A percentile compares a stretch with the other conserved stretches of the same genome.
Evolutionary conservation across 2,329 filamentous ascomycete genomes (phyloP).

Genomic region (Xylogone sp.): DNA sequence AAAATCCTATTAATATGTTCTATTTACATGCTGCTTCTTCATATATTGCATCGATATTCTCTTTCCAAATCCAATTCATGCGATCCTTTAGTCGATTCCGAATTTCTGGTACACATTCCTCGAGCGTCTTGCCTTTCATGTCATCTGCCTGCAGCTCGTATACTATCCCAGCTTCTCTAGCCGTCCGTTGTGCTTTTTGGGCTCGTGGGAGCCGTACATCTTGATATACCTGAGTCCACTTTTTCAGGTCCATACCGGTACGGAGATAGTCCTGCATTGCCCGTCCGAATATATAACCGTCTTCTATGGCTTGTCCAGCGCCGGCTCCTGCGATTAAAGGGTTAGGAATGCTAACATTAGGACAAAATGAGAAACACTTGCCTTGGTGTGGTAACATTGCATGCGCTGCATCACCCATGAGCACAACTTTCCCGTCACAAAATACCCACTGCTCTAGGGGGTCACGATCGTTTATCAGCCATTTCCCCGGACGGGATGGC

Average conservation of each 20-base stretch:
- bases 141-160: conserved; percentile 32
- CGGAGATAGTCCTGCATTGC: background rate
- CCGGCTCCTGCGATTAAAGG: background rate
- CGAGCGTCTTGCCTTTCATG: conserved; percentile 28
- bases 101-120: conserved; percentile 31
- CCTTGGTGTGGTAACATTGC: conserved; percentile 5
- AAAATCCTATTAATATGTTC: too few relatives aligned
- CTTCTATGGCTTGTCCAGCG: background rate
- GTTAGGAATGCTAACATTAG: background rate
- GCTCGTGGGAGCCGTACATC: conserved; percentile 22
- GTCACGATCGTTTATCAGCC: conserved; percentile 1
- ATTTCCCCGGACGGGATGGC: conserved; percentile 1
- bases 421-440: conserved; percentile 1
- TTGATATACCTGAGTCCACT: background rate
- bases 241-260: background rate
- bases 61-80: conserved; percentile 30
- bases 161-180: conserved; percentile 26
- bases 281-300: background rate
- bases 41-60: conserved; percentile 24
- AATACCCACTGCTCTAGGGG: conserved; percentile 5
- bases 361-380: background rate
- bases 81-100: conserved; percentile 21
- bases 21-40: background rate
- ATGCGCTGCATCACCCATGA: conserved; percentile 9
- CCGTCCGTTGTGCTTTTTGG: conserved; percentile 26